Conservation (phyloP, 2,329 filamentous ascomycete genomes). For the Cladophialophora bantiana region DNA sequence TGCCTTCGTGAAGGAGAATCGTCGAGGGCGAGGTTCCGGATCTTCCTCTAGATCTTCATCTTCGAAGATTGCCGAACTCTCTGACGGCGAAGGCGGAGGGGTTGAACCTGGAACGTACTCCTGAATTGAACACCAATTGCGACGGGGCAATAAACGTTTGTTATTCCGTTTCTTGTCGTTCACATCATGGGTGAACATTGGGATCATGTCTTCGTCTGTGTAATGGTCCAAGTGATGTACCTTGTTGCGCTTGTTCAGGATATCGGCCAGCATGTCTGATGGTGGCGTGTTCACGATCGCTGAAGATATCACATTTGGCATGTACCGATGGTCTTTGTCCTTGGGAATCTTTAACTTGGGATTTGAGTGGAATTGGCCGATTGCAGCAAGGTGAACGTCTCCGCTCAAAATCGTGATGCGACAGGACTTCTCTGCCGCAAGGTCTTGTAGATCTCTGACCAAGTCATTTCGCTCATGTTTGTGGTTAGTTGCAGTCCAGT, state of each 20-base stretch:
- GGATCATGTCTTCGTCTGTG: conserved; percentile 95
- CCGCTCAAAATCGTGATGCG: conserved; percentile 91
- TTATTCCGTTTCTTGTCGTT: conserved; percentile 92
- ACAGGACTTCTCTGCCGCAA: conserved; percentile 90
- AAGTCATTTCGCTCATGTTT: conserved; percentile 87
- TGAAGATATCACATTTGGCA: conserved; percentile 93
- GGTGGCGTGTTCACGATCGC: conserved; percentile 93
- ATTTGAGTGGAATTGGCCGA: conserved; percentile 95
- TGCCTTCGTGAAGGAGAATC: conserved; percentile 66
- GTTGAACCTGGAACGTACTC: conserved; percentile 81
- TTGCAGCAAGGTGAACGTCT: conserved; percentile 89
- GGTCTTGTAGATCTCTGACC: conserved; percentile 88
- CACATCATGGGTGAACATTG: conserved; percentile 87
- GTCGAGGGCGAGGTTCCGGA: conserved; percentile 54
- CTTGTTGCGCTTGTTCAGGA: conserved; percentile 92
- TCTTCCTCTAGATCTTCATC: conserved; percentile 38
- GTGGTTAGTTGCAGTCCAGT: conserved; percentile 96
- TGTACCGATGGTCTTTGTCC: conserved; percentile 92
- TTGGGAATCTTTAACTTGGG: conserved; percentile 82
- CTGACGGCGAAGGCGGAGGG: conserved; percentile 71
- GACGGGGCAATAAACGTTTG: conserved; percentile 81
- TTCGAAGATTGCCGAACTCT: conserved; percentile 46
- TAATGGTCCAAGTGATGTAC: conserved; percentile 69
- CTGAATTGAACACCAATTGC: conserved; percentile 95
- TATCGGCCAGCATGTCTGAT: conserved; percentile 84